Conservation (phyloP, 2,329 filamentous ascomycete genomes). For the Penicillium sp. region DNA sequence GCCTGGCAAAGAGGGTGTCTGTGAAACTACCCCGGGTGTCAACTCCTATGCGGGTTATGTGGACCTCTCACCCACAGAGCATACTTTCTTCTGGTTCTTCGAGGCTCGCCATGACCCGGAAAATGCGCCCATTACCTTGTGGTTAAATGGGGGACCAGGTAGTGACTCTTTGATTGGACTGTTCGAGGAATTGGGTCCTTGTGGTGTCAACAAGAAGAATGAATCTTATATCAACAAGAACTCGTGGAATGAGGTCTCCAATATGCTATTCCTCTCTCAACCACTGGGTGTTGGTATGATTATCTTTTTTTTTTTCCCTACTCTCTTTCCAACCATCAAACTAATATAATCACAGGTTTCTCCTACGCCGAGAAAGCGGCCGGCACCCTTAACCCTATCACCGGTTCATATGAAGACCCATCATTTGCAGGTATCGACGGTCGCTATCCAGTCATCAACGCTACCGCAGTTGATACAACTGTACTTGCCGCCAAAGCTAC, state of each 20-base stretch:
- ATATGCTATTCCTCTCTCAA: slow-evolving; percentile 62
- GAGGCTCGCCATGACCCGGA: slow-evolving; percentile 53
- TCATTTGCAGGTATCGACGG: slow-evolving; percentile 45
- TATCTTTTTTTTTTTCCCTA: not conserved
- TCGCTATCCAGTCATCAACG: slow-evolving; percentile 51
- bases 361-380: slow-evolving; percentile 36
- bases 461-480: slow-evolving; percentile 53
- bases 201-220: slow-evolving; percentile 45
- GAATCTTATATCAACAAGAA: slow-evolving; percentile 55
- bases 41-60: slow-evolving; percentile 58
- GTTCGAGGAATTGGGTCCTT: slow-evolving; percentile 46
- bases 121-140: slow-evolving; percentile 43
- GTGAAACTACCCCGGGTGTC: slow-evolving; percentile 55
- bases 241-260: slow-evolving; percentile 59
- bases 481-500: slow-evolving; percentile 55
- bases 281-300: slow-evolving; percentile 55
- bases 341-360: slow-evolving; percentile 27
- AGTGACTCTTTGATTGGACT: slow-evolving; percentile 44
- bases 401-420: slow-evolving; percentile 48
- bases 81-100: slow-evolving; percentile 58
- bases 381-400: slow-evolving; percentile 44
- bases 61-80: slow-evolving; percentile 51
- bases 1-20: slow-evolving; percentile 50
- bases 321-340: not conserved
- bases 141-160: slow-evolving; percentile 45